Evolutionary conservation across 441 rosid genomes (phyloP), one percentile per base, ranked within the genome.

Genomic region (Euphorbia schlechtendalii): DNA sequence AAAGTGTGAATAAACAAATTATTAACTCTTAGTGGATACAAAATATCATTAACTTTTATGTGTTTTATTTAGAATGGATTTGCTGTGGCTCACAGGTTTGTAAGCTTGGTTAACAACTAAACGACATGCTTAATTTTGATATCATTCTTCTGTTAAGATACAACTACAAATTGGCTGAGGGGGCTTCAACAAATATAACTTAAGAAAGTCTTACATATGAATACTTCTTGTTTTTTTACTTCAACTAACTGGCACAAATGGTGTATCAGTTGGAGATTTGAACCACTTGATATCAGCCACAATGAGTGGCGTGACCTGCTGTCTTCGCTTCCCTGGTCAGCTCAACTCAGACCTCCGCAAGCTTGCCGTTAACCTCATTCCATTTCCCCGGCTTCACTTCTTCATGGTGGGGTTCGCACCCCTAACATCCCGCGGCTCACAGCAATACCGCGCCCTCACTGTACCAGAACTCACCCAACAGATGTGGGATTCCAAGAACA

Each of bases 401-500:
- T 82, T 82, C 81, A 82, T 82, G 86, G 83, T 82, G 20, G 86
- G 83, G 30, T 82, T 80, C 38, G 83, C 86, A 4, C 86, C 86
- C 30, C 79, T 79, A 18, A 82, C 86, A 24, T 80, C 86, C 45
- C 79, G 79, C 3, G 81, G 86, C 12, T 82, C 86, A 18, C 86
- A 82, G 77, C 84, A 80, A 49, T 82, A 82, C 73, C 74, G 80
- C 18, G 82, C 86, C 73, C 80, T 82, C 36, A 78, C 86, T 20
- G 83, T 80, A 59, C 86, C 86, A 41, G 86, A 82, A 66, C 83
- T 82, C 54, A 82, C 83, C 36, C 86, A 82, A 70, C 83, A 82
- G 46, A 82, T 82, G 83, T 80, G 86, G 86, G 86, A 82, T 63
- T 67, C 85, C 64, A 82, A 82, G 79, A 81, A 81, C 68, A 81